Conservation (phyloP, 495 filamentous ascomycete species). For the Cladorrhinum samala region DNA sequence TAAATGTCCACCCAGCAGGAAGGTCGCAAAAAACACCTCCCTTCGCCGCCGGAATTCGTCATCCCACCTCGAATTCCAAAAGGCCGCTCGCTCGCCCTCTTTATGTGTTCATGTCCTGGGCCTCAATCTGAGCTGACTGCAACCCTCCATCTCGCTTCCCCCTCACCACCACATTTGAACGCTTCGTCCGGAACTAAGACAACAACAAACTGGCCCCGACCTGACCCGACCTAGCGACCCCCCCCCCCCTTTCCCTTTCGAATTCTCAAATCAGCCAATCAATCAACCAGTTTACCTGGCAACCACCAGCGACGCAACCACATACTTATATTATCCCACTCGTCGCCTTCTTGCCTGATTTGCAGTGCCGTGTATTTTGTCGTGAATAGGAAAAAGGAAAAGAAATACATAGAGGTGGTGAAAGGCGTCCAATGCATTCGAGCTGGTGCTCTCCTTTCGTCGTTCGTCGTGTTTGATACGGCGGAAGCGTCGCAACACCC, state of each 20-base stretch:
- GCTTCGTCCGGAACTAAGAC: too few relatives aligned
- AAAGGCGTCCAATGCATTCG: slow-evolving; percentile 14
- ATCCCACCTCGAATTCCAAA: slow-evolving; percentile 9
- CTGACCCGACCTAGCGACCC: background rate
- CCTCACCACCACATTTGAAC: background rate
- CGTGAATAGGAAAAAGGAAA: background rate
- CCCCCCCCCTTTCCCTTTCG: background rate
- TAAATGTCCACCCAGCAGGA: slow-evolving; percentile 1
- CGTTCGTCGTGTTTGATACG: slow-evolving; percentile 25
- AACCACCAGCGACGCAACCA: background rate
- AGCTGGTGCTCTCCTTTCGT: slow-evolving; percentile 23
- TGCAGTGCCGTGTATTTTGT: background rate
- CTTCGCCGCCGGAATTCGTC: slow-evolving; percentile 19
- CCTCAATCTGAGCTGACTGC: background rate
- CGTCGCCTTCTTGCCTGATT: background rate
- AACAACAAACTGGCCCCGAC: too few relatives aligned
- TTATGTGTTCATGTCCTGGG: slow-evolving; percentile 1
- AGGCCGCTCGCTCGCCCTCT: background rate
- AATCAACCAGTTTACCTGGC: background rate
- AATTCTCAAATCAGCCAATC: background rate
- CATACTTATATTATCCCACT: background rate
- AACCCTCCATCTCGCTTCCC: slow-evolving; percentile 3
- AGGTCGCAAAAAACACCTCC: slow-evolving; percentile 14
- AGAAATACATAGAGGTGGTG: background rate
- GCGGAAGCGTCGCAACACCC: slow-evolving; percentile 18